phyloP scores from a whole-genome alignment of 352 stramenopile species.

The Phytophthora colocasiae region DNA sequence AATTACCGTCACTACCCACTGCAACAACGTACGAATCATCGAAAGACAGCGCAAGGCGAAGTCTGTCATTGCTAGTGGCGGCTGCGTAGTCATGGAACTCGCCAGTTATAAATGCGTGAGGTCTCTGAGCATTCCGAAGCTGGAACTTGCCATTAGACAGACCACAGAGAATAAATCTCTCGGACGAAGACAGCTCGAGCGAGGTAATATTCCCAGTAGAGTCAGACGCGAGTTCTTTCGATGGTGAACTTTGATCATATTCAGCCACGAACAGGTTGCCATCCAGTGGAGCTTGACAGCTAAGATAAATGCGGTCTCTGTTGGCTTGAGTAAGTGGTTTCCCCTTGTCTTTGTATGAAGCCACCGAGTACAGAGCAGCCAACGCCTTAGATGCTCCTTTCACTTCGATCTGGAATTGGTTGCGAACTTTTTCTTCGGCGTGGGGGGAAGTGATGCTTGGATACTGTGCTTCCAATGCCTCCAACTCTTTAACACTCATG shows the following conservation, averaged over 20 bases:
- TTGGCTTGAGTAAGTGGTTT: slow-evolving; percentile 12
- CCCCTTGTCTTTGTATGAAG: slow-evolving; percentile 34
- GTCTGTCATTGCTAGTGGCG: slow-evolving; percentile 18
- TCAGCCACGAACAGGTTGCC: slow-evolving; percentile 47
- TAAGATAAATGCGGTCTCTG: slow-evolving; percentile 52
- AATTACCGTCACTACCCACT: slow-evolving; percentile 74
- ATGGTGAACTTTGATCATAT: slow-evolving; percentile 33
- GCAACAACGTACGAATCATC: slow-evolving; percentile 86
- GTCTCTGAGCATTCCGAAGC: slow-evolving; percentile 55
- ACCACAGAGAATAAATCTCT: slow-evolving; percentile 79
- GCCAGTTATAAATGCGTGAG: slow-evolving; percentile 73
- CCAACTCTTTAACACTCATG: slow-evolving; percentile 62
- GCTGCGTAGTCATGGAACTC: slow-evolving; percentile 77
- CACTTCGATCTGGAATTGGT: slow-evolving; percentile 57
- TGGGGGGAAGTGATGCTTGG: slow-evolving; percentile 40
- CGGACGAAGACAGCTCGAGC: slow-evolving; percentile 53
- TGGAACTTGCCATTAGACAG: slow-evolving; percentile 86
- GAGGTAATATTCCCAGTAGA: slow-evolving; percentile 41
- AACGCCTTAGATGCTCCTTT: slow-evolving; percentile 36
- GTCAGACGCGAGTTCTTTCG: slow-evolving; percentile 57
- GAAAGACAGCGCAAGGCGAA: slow-evolving; percentile 70
- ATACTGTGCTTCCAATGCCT: slow-evolving; percentile 54
- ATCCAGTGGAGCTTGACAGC: slow-evolving; percentile 46
- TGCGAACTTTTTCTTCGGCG: slow-evolving; percentile 57
- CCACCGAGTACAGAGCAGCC: slow-evolving; percentile 48